Percentiles rank a stretch among this genome's conserved stretches.
Evolutionary conservation across 208 protist species (phyloP).

Genomic region (Lotmaria passim): DNA sequence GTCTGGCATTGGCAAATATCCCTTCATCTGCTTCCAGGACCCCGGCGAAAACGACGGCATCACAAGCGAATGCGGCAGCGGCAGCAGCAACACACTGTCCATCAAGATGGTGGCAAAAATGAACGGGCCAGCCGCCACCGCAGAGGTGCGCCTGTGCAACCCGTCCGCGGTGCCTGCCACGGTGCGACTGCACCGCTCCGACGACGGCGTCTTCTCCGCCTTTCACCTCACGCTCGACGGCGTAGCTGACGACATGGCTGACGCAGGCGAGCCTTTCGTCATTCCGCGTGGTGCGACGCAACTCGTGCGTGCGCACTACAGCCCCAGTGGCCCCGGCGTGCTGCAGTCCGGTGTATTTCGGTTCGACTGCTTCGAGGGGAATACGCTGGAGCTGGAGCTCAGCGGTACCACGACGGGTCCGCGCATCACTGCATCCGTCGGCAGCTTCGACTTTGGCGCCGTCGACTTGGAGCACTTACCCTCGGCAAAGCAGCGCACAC

Average conservation of each 20-base stretch:
- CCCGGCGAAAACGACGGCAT: constrained; percentile 4
- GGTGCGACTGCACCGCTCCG: constrained; percentile 46
- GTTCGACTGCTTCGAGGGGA: constrained; percentile 63
- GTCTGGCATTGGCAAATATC: constrained; percentile 93
- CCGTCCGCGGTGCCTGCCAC: constrained; percentile 72
- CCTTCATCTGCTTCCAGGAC: constrained; percentile 65
- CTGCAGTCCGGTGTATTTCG: constrained; percentile 49
- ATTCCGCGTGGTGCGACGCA: constrained; percentile 59
- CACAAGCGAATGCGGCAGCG: neutral
- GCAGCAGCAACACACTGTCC: constrained; percentile 50
- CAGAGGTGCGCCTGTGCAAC: constrained; percentile 75
- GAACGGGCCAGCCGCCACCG: constrained; percentile 32
- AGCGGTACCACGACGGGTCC: constrained; percentile 56
- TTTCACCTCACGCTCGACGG: constrained; percentile 46
- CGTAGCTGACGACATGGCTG: neutral
- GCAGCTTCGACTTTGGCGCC: constrained; percentile 82
- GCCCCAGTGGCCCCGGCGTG: constrained; percentile 41
- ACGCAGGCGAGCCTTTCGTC: constrained; percentile 26
- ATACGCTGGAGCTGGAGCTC: constrained; percentile 58
- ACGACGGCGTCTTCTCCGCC: constrained; percentile 41
- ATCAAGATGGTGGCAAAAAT: constrained; percentile 38
- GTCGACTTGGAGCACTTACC: constrained; percentile 61
- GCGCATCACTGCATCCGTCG: constrained; percentile 52
- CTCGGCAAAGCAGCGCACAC: constrained; percentile 35
- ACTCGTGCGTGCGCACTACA: constrained; percentile 57